phyloP scores from a whole-genome alignment of 192 early-diverging fungal genomes.

The Entrophospora sp. region DNA sequence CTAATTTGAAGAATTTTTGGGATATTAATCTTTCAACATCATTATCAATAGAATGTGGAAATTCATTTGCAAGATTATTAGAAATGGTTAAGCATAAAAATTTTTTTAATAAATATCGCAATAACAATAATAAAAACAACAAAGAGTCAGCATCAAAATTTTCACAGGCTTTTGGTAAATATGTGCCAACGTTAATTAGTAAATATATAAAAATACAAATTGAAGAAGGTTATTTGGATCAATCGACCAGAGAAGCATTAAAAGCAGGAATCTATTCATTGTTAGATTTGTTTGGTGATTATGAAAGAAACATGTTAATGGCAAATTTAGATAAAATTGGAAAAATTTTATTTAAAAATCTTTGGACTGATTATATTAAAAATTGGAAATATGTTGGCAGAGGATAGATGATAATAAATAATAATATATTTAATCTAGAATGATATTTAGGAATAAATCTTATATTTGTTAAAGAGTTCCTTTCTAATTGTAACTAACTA shows the following conservation, averaged over 20 bases:
- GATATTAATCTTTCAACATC: not conserved
- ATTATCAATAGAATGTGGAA: slow-evolving; percentile 25
- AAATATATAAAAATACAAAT: slow-evolving; percentile 55
- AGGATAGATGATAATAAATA: not conserved
- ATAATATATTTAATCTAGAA: no score
- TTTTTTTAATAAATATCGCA: slow-evolving; percentile 19
- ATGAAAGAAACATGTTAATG: slow-evolving; percentile 58
- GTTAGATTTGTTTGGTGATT: slow-evolving; percentile 55
- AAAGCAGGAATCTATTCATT: slow-evolving; percentile 48
- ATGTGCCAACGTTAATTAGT: slow-evolving; percentile 39
- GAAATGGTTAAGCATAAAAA: slow-evolving; percentile 27
- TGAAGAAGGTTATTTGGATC: slow-evolving; percentile 32
- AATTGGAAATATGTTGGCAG: slow-evolving; percentile 49
- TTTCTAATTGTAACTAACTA: no score
- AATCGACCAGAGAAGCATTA: slow-evolving; percentile 35
- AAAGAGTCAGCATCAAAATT: no score
- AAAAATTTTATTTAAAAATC: slow-evolving; percentile 39
- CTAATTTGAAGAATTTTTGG: not conserved
- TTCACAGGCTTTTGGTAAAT: slow-evolving; percentile 38
- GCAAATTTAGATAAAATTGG: slow-evolving; percentile 46
- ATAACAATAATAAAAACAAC: not conserved
- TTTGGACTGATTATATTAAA: slow-evolving; percentile 41
- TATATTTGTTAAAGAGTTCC: no score
- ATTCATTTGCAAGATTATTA: slow-evolving; percentile 29
- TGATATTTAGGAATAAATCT: no score